Evolutionary conservation across 2,329 filamentous ascomycete species (phyloP).

Genomic region (Calonectria hongkongensis): DNA sequence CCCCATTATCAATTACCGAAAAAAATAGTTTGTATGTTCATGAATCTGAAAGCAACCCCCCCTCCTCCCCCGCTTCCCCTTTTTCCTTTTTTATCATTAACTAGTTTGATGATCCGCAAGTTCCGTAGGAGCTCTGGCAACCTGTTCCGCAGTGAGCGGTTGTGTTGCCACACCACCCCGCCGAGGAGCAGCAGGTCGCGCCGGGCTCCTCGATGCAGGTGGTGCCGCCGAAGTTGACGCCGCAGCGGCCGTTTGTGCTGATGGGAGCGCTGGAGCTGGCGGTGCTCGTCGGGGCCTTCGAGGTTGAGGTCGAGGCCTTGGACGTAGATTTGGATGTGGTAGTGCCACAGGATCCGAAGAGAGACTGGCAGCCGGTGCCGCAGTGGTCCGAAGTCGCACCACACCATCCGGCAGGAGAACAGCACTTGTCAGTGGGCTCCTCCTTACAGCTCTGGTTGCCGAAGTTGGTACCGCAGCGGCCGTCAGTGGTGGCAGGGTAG

Average conservation of each 20-base stretch:
- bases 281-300: constrained; percentile 31
- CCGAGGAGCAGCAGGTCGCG: constrained; percentile 55
- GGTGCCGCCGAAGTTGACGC: constrained; percentile 46
- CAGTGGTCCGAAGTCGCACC: constrained; percentile 64
- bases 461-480: constrained; percentile 51
- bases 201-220: constrained; percentile 52
- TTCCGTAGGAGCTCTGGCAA: constrained; percentile 60
- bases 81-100: constrained; percentile 1
- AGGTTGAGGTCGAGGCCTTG: constrained; percentile 27
- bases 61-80: not conserved
- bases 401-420: constrained; percentile 57
- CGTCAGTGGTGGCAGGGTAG: constrained; percentile 49
- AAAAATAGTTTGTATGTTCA: constrained; percentile 23
- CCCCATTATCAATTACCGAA: constrained; percentile 34
- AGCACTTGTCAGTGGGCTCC: constrained; percentile 48
- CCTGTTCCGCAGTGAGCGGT: constrained; percentile 62
- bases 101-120: constrained; percentile 44
- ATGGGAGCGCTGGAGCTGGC: constrained; percentile 26
- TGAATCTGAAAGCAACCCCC: constrained; percentile 6
- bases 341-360: constrained; percentile 54
- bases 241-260: constrained; percentile 55
- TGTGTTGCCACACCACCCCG: constrained; percentile 62
- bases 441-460: constrained; percentile 48
- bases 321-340: constrained; percentile 34
- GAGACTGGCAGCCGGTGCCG: constrained; percentile 62